These are phyloP conservation scores for Candida nemodendra DNA, from an alignment of 805 yeast genomes.

Conservation along the genomic window DNA sequence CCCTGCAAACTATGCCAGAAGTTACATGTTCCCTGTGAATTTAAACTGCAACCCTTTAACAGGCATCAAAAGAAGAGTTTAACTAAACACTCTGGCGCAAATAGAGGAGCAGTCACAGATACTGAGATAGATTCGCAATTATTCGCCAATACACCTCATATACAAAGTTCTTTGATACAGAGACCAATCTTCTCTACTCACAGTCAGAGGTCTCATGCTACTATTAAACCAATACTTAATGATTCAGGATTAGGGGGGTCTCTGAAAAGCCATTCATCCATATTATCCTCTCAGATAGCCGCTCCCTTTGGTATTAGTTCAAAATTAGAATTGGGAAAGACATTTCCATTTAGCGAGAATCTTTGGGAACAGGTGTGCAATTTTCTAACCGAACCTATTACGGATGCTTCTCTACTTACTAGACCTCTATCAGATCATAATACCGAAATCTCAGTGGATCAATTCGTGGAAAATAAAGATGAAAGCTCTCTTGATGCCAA, in stretches of 20 bases:
- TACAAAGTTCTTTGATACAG: too few species aligned
- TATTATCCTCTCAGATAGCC: too few species aligned
- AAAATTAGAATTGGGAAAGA: neutral
- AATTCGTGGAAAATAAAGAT: neutral
- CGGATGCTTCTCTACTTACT: neutral
- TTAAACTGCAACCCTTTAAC: neutral
- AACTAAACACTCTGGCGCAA: neutral
- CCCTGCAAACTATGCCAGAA: neutral
- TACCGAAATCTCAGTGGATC: neutral
- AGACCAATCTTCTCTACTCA: too few species aligned
- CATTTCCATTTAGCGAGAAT: neutral
- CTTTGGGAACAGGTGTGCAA: neutral
- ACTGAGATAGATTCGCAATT: too few species aligned
- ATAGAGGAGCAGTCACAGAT: too few species aligned
- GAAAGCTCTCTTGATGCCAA: neutral
- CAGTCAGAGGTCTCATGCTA: too few species aligned
- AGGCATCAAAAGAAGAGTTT: neutral
- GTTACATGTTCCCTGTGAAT: neutral
- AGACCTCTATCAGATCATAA: neutral
- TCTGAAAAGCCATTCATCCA: too few species aligned
- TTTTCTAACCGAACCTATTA: neutral
- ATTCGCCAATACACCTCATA: too few species aligned
- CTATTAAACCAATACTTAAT: too few species aligned
- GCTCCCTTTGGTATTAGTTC: neutral
- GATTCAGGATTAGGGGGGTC: too few species aligned